Base-by-base conservation (phyloP, 805 yeast genomes). In the Lipomyces orientalis region DNA sequence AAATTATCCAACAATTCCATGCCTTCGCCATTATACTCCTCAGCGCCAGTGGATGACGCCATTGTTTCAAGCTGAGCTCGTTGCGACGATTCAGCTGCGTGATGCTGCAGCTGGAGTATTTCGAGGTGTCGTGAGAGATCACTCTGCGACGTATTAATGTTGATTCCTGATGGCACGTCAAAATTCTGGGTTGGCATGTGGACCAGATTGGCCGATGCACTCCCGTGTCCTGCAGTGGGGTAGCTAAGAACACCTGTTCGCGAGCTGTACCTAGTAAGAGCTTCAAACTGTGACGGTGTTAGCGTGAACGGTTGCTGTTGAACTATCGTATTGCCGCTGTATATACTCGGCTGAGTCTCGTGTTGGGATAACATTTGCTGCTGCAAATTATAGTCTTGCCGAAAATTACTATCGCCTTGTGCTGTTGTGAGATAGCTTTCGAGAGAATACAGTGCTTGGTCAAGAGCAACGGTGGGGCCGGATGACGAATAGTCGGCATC, bases 381-480 rank as follows among this genome's bases (percentile, higher is more conserved):
- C 19, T 31, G 59, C 29, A 12, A n/a, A 7, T 25, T 22, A 19
- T 31, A 35, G 33, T 16, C 16, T 7, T 56, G 59, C 8, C 49
- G 49, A 43, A 39, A 19, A 31, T 56, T 31, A 43, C n/a, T 43
- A 19, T 43, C 22, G 49, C 22, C 6, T 43, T 57, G 37, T 14
- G 49, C 46, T 10, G 10, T 31, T 22, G 54, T 31, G 37, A 68
- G 54, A 43, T 59, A 68, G 7, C 33, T 19, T 56, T 68, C 71
- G n/a, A 68, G 64, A 2, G 66, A 68, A 51, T 57, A 60, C 34
- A 68, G 56, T 6, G 71, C 71, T 31, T 68, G 69, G 46, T 64
- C 68, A 52, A 62, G 66, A 8, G 56, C 54, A 35, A 58, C 34
- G 25, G 65, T 54, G 35, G 62, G 68, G 25, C 68, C 54, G 3